Evolutionary conservation across 1,139 yeast genomes (phyloP), one percentile per base, ranked within the genome.

Genomic region (Keqinozyma sinolaborantium): DNA sequence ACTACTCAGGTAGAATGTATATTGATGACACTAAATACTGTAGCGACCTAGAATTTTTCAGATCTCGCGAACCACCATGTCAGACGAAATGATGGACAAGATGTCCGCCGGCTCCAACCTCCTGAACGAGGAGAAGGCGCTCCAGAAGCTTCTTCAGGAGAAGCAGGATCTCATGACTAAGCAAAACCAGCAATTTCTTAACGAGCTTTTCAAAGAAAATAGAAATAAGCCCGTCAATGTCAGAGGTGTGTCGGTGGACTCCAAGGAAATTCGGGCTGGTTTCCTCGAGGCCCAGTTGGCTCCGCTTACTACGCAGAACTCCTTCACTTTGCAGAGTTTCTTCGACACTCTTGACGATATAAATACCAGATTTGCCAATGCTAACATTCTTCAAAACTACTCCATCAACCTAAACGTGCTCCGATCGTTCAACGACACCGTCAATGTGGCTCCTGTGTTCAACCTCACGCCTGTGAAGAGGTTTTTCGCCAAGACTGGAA

Each of bases 401-500:
- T 77, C 21, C 51, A 60, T 32, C 67, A 65, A 26, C 48, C 53
- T 23, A 64, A 42, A 24, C 38, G 24, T 9, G 8, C 10, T 10
- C 6, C 7, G 14, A 14, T 23, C 34, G 4, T 29, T 31, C 4
- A 33, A 23, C 11, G 44, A 56, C 23, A 47, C 65, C 3, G 33
- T 77, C 9, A 68, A 70, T 16, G 47, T 83, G 10, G 68, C 71
- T 0, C 83, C 88, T 0, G 67, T 70, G n/a, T 57, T 83, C 38
- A 70, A 73, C 32, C 45, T 83, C 2, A 39, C 68, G 9, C 94
- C 94, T 0, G 71, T 73, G 2, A 81, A 83, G 43, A 70, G 66
- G 43, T 82, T 84, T 49, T 74, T 74, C 39, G 88, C 94, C 38
- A 83, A 82, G 48, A 85, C 95, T 2, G 97, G 96, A n/a, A 90